Conservation (phyloP, 1,284 basidiomycete species). For the Bondarzewia mesenterica region DNA sequence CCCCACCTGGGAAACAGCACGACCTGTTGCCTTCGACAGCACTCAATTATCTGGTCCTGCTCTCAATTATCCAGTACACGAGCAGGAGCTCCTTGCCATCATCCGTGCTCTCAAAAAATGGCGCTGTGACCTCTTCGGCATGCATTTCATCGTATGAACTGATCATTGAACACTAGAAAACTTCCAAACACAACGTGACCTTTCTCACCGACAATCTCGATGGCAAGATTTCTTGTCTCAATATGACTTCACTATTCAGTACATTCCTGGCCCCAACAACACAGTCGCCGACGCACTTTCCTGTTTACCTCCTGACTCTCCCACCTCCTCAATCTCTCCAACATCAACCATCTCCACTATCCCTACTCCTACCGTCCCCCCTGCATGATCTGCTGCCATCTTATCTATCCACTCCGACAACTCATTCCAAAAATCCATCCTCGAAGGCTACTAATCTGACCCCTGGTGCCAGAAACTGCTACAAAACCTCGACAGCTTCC, state of each 20-base stretch:
- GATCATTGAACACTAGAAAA: slow-evolving; percentile 28
- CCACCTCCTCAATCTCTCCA: not conserved
- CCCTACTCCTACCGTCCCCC: not conserved
- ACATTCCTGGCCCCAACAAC: slow-evolving; percentile 29
- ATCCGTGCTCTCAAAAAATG: slow-evolving; percentile 15
- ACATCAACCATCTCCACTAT: not conserved
- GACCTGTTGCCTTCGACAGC: slow-evolving; percentile 27
- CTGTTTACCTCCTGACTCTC: slow-evolving; percentile 18
- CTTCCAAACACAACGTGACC: slow-evolving; percentile 26
- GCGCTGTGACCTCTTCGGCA: slow-evolving; percentile 19
- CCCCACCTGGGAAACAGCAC: slow-evolving; percentile 18
- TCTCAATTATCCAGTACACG: slow-evolving; percentile 19
- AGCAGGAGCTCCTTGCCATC: slow-evolving; percentile 18
- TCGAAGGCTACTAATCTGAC: slow-evolving; percentile 17
- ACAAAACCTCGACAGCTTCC: not conserved
- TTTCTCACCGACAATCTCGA: slow-evolving; percentile 24
- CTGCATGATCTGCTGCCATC: not conserved
- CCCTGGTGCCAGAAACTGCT: slow-evolving; percentile 10
- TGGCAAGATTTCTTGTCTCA: slow-evolving; percentile 32
- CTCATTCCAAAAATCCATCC: no score
- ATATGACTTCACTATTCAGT: slow-evolving; percentile 27
- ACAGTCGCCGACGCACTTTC: slow-evolving; percentile 28
- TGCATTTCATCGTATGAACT: slow-evolving; percentile 25
- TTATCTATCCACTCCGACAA: not conserved
- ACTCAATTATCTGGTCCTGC: slow-evolving; percentile 8